Percentiles rank a stretch among this genome's conserved stretches.
phyloP scores from a whole-genome alignment of 2,329 filamentous ascomycete genomes.

The Ophiosphaerella korrae region DNA sequence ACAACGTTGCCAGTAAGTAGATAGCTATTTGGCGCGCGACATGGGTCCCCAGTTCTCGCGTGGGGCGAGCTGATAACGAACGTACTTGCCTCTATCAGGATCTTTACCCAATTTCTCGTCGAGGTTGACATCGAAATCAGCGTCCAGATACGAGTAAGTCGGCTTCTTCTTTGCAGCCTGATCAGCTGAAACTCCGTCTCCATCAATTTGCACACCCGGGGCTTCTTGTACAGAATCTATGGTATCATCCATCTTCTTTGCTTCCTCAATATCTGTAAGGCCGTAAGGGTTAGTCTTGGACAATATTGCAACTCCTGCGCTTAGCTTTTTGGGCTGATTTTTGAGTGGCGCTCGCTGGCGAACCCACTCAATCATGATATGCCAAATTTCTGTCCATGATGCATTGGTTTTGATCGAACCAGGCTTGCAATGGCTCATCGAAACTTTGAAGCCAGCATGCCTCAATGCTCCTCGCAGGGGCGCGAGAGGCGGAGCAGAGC shows the following conservation, averaged over 20 bases:
- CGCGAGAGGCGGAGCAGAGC: constrained; percentile 77
- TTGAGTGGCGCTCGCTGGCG: constrained; percentile 80
- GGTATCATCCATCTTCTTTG: constrained; percentile 5
- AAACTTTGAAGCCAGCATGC: constrained; percentile 79
- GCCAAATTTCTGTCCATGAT: constrained; percentile 88
- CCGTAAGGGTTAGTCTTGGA: constrained; percentile 25
- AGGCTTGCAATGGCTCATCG: constrained; percentile 84
- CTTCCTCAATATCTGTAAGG: constrained; percentile 6
- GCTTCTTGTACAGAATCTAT: constrained; percentile 3
- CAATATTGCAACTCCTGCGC: constrained; percentile 70
- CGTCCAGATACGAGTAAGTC: constrained; percentile 26
- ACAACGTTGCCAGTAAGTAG: background rate
- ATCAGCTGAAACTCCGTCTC: constrained; percentile 3
- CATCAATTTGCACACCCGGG: constrained; percentile 3
- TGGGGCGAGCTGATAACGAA: constrained; percentile 90
- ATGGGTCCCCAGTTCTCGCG: constrained; percentile 93
- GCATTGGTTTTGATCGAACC: constrained; percentile 94
- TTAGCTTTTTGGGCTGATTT: constrained; percentile 71
- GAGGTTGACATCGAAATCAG: constrained; percentile 70
- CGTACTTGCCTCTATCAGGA: constrained; percentile 67
- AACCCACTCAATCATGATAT: constrained; percentile 90
- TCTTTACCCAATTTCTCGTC: constrained; percentile 79
- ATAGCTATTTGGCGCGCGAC: constrained; percentile 53
- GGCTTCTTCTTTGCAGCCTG: constrained; percentile 8
- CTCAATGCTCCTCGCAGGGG: constrained; percentile 80